These are phyloP conservation scores for Aspergillus avenaceus DNA, from an alignment of 495 filamentous ascomycete species.

Conservation along the genomic window DNA sequence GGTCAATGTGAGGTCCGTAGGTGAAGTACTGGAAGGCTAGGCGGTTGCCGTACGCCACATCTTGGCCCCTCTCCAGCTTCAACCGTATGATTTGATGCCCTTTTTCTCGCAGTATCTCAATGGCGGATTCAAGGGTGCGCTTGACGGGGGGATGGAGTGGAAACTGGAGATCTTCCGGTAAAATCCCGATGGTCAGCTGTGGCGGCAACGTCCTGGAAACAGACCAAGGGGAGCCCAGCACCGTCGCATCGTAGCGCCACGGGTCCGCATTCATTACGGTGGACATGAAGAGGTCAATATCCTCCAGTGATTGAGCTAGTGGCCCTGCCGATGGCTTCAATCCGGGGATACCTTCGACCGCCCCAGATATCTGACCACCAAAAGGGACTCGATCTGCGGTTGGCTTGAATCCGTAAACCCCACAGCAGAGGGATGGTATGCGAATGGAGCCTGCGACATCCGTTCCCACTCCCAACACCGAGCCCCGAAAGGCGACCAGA, in stretches of 20 bases:
- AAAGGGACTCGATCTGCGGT: slow-evolving; percentile 51
- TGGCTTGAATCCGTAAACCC: slow-evolving; percentile 60
- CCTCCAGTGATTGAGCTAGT: slow-evolving; percentile 31
- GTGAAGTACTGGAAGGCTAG: slow-evolving; percentile 29
- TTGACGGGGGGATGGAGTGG: slow-evolving; percentile 53
- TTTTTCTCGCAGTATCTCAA: slow-evolving; percentile 27
- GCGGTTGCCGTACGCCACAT: slow-evolving; percentile 21
- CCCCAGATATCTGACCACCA: slow-evolving; percentile 30
- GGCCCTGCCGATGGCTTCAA: slow-evolving; percentile 31
- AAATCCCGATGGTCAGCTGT: slow-evolving; percentile 46
- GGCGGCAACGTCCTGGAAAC: slow-evolving; percentile 6
- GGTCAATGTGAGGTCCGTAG: slow-evolving; percentile 21
- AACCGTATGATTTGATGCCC: slow-evolving; percentile 44
- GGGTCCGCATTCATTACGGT: slow-evolving; percentile 12
- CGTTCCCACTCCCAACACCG: slow-evolving; percentile 58
- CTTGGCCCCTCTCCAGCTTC: slow-evolving; percentile 1
- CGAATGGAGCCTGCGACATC: slow-evolving; percentile 65
- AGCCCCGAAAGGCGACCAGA: slow-evolving; percentile 53
- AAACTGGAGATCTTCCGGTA: slow-evolving; percentile 47
- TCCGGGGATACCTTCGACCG: slow-evolving; percentile 39
- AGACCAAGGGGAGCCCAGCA: slow-evolving; percentile 15
- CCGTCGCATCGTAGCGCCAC: slow-evolving; percentile 15
- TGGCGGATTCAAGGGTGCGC: slow-evolving; percentile 41
- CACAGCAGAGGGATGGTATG: slow-evolving; percentile 58
- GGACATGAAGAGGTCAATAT: slow-evolving; percentile 27